These are phyloP conservation scores for Coemansia sp. DNA, from an alignment of 192 early-diverging fungal genomes.

Conservation along the genomic window DNA sequence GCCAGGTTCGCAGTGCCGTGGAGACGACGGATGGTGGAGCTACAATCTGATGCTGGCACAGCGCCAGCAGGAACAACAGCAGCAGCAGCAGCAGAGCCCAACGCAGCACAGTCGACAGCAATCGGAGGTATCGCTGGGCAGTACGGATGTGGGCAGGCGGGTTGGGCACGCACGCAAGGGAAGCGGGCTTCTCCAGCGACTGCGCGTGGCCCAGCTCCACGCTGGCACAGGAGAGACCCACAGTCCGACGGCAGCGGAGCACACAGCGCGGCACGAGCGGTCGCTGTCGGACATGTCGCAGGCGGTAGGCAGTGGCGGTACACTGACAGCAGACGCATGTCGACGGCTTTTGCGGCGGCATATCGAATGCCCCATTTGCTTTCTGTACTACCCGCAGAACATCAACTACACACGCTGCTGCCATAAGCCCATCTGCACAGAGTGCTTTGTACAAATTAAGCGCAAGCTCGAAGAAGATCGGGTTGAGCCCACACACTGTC, in stretches of 20 bases:
- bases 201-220: conserved; percentile 4
- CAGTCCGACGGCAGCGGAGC: conserved; percentile 1
- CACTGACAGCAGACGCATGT: conserved; percentile 9
- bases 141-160: not conserved
- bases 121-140: not conserved
- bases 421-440: conserved; percentile 93
- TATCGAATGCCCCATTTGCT: conserved; percentile 95
- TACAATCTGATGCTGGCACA: conserved; percentile 52
- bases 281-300: conserved; percentile 26
- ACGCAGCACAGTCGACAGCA: not conserved
- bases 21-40: conserved; percentile 55
- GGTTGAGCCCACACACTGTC: conserved; percentile 70
- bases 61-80: conserved; percentile 19
- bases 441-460: conserved; percentile 96
- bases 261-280: conserved; percentile 27
- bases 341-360: conserved; percentile 40
- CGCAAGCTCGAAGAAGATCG: conserved; percentile 67
- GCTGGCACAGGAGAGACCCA: not conserved
- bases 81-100: conserved; percentile 2
- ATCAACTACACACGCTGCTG: conserved; percentile 93
- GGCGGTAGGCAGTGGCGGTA: not conserved
- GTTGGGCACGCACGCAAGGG: conserved; percentile 34
- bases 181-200: conserved; percentile 44
- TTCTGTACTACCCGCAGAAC: conserved; percentile 89
- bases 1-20: not conserved